phyloP scores from a whole-genome alignment of 176 grass and related monocot species.

The Aegilops bicornis region DNA sequence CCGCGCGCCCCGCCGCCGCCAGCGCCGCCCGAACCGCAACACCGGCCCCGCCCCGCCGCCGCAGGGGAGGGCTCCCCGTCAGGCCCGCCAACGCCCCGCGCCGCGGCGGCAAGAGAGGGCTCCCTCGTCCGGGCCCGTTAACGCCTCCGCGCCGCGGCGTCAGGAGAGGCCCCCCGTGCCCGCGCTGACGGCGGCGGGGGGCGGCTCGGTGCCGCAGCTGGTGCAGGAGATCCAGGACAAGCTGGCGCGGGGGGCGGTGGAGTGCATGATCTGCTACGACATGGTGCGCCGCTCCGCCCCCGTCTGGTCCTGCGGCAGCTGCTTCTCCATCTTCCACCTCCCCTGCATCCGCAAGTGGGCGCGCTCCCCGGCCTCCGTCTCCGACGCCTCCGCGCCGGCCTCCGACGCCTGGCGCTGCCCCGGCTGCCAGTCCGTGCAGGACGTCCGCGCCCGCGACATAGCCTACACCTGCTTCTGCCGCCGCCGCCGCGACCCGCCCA shows the following conservation, averaged over 20 bases:
- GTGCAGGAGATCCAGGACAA: conserved; percentile 98
- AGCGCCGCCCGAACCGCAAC: conserved; percentile 28
- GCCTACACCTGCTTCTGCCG: conserved; percentile 90
- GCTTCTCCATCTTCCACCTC: conserved; percentile 96
- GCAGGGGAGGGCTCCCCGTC: too few relatives aligned
- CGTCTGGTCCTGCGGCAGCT: conserved; percentile 92
- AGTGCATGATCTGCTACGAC: conserved; percentile 99
- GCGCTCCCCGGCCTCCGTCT: conserved; percentile 78
- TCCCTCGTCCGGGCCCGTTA: not conserved
- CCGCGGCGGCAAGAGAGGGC: not conserved
- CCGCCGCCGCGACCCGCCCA: conserved; percentile 50
- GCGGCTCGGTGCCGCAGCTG: conserved; percentile 65
- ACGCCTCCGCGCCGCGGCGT: not conserved
- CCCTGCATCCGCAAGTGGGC: conserved; percentile 95
- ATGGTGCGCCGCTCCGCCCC: conserved; percentile 82
- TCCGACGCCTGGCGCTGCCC: conserved; percentile 75
- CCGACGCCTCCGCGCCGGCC: conserved; percentile 39
- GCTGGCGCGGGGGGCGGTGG: conserved; percentile 67
- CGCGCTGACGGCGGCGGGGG: not conserved
- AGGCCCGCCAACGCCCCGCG: not conserved
- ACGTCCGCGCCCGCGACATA: conserved; percentile 50
- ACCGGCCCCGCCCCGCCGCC: not conserved
- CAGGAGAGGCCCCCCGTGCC: too few relatives aligned
- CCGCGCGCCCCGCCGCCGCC: conserved; percentile 16
- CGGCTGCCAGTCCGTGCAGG: conserved; percentile 80